Evolutionary conservation across 1,284 basidiomycete species (phyloP).

Genomic region (Naganishia liquefaciens): DNA sequence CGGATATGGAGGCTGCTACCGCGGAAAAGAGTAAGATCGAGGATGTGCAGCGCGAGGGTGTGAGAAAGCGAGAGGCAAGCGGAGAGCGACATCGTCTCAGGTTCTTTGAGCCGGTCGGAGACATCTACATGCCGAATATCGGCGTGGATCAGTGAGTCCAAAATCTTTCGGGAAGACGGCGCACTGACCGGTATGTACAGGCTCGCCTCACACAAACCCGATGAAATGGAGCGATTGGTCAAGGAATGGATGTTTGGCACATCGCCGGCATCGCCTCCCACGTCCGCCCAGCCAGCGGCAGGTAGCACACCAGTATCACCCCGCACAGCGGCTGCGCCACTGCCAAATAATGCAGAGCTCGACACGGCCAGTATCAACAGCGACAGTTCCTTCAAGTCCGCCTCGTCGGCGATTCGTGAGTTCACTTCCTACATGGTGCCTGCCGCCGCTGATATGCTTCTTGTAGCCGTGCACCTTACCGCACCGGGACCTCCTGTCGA

Average conservation of each 20-base stretch:
- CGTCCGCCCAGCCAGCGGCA: conserved; percentile 27
- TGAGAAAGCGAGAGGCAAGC: conserved; percentile 73
- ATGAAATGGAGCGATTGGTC: conserved; percentile 63
- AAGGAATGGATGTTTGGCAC: conserved; percentile 64
- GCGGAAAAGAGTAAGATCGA: conserved; percentile 87
- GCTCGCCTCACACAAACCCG: conserved; percentile 70
- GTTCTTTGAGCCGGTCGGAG: conserved; percentile 74
- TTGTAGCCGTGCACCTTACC: conserved; percentile 42
- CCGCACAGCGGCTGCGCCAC: background rate
- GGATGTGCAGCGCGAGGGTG: conserved; percentile 82
- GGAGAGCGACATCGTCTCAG: conserved; percentile 64
- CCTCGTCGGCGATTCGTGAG: conserved; percentile 20
- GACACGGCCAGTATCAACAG: conserved; percentile 3
- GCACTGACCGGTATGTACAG: background rate
- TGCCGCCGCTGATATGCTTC: background rate
- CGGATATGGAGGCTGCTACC: conserved; percentile 93
- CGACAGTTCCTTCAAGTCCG: conserved; percentile 1
- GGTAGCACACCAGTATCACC: conserved; percentile 36
- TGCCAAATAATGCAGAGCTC: background rate
- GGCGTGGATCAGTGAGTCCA: conserved; percentile 59
- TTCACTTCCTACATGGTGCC: background rate
- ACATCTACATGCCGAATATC: conserved; percentile 79
- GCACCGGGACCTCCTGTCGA: conserved; percentile 49
- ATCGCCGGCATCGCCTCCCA: conserved; percentile 43
- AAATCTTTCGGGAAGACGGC: background rate